A percentile compares a stretch with the other conserved stretches of the same genome.
Evolutionary conservation across 805 yeast genomes (phyloP).

Genomic region (Cyberlindnera subsufficiens): DNA sequence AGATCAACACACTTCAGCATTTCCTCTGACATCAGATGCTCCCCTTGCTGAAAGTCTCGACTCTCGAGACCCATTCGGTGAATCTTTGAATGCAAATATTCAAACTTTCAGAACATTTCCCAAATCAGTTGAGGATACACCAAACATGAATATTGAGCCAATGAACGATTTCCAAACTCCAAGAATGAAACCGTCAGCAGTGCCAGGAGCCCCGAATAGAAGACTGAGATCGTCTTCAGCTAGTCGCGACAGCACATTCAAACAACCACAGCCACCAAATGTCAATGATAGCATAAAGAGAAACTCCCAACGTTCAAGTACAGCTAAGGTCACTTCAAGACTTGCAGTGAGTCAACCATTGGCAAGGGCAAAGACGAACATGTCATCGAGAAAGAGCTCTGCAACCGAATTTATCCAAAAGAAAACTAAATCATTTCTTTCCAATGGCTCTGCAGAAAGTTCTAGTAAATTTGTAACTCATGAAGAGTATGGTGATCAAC

Average conservation of each 20-base stretch:
- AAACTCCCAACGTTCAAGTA: constrained; percentile 26
- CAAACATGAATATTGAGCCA: constrained; percentile 7
- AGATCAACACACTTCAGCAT: constrained; percentile 8
- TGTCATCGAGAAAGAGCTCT: constrained; percentile 6
- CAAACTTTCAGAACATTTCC: constrained; percentile 10
- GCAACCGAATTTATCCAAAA: constrained; percentile 14
- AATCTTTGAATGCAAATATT: constrained; percentile 16
- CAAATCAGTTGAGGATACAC: constrained; percentile 15
- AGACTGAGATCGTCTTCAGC: constrained; percentile 22
- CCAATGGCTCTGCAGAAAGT: constrained; percentile 3
- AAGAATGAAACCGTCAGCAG: constrained; percentile 28
- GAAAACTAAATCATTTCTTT: constrained; percentile 11
- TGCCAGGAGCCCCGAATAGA: constrained; percentile 36
- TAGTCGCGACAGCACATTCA: constrained; percentile 10
- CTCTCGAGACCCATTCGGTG: constrained; percentile 25
- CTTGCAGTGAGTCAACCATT: constrained; percentile 36
- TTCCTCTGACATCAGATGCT: constrained; percentile 7
- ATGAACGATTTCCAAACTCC: constrained; percentile 35
- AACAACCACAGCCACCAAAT: constrained; percentile 15
- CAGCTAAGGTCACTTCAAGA: constrained; percentile 43
- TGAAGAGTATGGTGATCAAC: constrained; percentile 31
- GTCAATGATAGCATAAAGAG: constrained; percentile 19
- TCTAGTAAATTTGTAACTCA: constrained; percentile 11
- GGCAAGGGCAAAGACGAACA: constrained; percentile 11
- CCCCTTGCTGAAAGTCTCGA: constrained; percentile 2